Percentiles rank a stretch among this genome's conserved stretches.
These are phyloP conservation scores for Sclerotinia nivalis DNA, from an alignment of 2,329 filamentous ascomycete genomes.

Conservation along the genomic window DNA sequence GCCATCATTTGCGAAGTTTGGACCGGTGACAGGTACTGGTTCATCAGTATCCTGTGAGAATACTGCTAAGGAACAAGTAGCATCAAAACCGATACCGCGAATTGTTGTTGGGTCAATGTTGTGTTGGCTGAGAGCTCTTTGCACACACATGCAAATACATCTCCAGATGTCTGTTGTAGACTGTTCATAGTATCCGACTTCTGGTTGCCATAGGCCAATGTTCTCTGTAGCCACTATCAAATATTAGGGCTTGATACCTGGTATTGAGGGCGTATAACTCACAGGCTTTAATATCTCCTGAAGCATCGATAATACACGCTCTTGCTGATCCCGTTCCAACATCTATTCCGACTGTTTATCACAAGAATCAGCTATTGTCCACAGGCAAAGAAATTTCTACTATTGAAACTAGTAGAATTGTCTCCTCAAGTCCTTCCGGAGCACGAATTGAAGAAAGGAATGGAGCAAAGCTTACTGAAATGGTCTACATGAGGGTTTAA, in stretches of 20 bases:
- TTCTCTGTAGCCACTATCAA: slow-evolving; percentile 63
- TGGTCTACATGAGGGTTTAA: slow-evolving; percentile 51
- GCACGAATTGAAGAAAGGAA: not conserved
- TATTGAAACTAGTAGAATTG: not conserved
- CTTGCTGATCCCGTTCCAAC: slow-evolving; percentile 94
- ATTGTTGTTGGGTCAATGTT: slow-evolving; percentile 74
- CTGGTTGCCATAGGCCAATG: slow-evolving; percentile 78
- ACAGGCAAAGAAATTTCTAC: not conserved
- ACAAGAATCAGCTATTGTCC: slow-evolving; percentile 6
- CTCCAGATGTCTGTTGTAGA: slow-evolving; percentile 96
- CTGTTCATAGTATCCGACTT: slow-evolving; percentile 86
- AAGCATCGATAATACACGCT: slow-evolving; percentile 90
- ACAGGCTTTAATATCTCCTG: slow-evolving; percentile 77
- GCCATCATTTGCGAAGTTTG: slow-evolving; percentile 75
- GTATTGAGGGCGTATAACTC: slow-evolving; percentile 21
- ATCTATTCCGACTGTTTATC: slow-evolving; percentile 71
- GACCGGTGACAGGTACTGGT: slow-evolving; percentile 86
- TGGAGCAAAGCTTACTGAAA: slow-evolving; percentile 45
- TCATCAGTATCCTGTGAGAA: slow-evolving; percentile 88
- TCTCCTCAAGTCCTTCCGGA: not conserved
- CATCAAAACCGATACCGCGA: slow-evolving; percentile 93
- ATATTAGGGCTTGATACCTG: slow-evolving; percentile 23
- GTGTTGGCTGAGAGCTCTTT: slow-evolving; percentile 78
- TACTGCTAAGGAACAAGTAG: slow-evolving; percentile 94
- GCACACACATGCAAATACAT: slow-evolving; percentile 87